A percentile compares a stretch with the other conserved stretches of the same genome.
phyloP scores from a whole-genome alignment of 1,284 basidiomycete genomes.

The Trichosporon ovoides region DNA sequence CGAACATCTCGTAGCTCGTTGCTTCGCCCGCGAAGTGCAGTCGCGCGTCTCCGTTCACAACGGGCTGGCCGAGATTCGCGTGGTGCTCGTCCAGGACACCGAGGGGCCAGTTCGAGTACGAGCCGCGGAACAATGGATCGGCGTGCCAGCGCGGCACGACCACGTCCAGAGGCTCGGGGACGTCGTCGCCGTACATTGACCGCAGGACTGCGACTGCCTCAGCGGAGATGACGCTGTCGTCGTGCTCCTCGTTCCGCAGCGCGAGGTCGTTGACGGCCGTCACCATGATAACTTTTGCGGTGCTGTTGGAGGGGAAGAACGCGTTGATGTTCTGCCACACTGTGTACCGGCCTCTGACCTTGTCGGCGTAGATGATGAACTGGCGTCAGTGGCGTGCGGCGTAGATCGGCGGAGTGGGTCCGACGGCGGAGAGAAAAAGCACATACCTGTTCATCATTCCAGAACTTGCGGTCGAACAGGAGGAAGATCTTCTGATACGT shows the following conservation, averaged over 20 bases:
- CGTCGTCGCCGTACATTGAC: conserved; percentile 56
- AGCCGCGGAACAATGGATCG: conserved; percentile 59
- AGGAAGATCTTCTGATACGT: conserved; percentile 68
- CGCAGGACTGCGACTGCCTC: conserved; percentile 58
- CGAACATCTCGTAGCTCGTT: conserved; percentile 15
- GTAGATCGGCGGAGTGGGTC: too few relatives aligned
- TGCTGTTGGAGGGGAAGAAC: conserved; percentile 55
- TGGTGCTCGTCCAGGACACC: conserved; percentile 27
- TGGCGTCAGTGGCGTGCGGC: conserved; percentile 28
- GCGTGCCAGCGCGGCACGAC: conserved; percentile 57
- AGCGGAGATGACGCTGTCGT: conserved; percentile 52
- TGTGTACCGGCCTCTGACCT: conserved; percentile 59
- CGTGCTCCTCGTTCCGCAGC: conserved; percentile 57
- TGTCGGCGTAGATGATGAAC: conserved; percentile 62
- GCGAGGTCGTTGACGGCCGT: conserved; percentile 56
- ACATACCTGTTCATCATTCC: conserved; percentile 62
- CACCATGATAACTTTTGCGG: conserved; percentile 54
- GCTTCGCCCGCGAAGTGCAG: conserved; percentile 23
- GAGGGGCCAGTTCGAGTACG: conserved; percentile 63
- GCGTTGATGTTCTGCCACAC: conserved; percentile 67
- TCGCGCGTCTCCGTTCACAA: conserved; percentile 8
- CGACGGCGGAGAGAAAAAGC: too few relatives aligned
- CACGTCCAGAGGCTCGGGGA: conserved; percentile 57
- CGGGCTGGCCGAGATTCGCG: conserved; percentile 23
- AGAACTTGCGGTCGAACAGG: conserved; percentile 61